Evolutionary conservation across 2,329 filamentous ascomycete genomes (phyloP).

Genomic region (Moelleriella libera): DNA sequence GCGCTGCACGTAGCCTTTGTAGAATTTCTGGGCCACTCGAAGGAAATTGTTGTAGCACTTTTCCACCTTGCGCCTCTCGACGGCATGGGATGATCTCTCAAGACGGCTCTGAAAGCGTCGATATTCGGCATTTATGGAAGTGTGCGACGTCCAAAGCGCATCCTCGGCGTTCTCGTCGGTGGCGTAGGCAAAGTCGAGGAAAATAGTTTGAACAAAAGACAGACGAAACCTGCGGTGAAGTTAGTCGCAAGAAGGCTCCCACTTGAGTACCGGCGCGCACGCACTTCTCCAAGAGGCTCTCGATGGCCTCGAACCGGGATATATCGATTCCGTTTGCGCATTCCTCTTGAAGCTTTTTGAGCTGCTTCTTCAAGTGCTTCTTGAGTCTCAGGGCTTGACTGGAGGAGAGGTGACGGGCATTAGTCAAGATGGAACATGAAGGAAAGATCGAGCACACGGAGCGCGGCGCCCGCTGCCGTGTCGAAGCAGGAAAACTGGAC

Average conservation of each 20-base stretch:
- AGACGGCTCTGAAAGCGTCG: conserved; percentile 51
- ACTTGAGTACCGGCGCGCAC: conserved; percentile 14
- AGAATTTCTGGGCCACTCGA: conserved; percentile 78
- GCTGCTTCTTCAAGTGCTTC: conserved; percentile 26
- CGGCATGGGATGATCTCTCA: conserved; percentile 34
- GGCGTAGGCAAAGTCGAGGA: conserved; percentile 56
- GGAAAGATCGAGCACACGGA: neutral
- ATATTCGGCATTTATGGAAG: conserved; percentile 64
- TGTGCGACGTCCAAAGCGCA: conserved; percentile 67
- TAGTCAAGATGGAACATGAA: conserved; percentile 2
- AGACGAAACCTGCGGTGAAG: conserved; percentile 38
- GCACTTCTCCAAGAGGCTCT: conserved; percentile 21
- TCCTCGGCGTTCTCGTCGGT: conserved; percentile 50
- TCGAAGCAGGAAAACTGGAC: neutral
- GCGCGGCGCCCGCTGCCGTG: neutral
- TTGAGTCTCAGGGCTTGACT: conserved; percentile 29
- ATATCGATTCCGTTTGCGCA: conserved; percentile 20
- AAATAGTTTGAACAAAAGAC: conserved; percentile 57
- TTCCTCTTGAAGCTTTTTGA: conserved; percentile 25
- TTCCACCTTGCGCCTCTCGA: conserved; percentile 62
- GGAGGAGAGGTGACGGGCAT: conserved; percentile 1
- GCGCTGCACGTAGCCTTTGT: conserved; percentile 70
- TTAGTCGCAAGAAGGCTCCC: neutral
- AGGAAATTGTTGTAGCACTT: conserved; percentile 75
- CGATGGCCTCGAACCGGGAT: conserved; percentile 28